Evolutionary conservation across 2,329 filamentous ascomycete genomes (phyloP).

Genomic region (Fusarium sp.): DNA sequence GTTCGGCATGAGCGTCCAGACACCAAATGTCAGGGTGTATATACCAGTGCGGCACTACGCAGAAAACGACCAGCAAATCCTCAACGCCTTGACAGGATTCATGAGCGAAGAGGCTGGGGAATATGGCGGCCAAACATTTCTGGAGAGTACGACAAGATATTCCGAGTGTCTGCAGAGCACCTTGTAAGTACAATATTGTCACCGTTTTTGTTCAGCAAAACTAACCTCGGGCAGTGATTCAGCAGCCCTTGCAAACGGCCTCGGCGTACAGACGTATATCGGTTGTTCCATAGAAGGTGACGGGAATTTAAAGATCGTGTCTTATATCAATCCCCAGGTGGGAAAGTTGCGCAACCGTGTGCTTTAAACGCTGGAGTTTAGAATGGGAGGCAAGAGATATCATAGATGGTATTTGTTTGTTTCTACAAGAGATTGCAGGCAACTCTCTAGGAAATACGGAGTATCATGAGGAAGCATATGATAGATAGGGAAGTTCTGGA

Average conservation of each 20-base stretch:
- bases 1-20: conserved; percentile 28
- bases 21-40: conserved; percentile 49
- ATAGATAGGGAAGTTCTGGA: neutral
- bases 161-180: neutral
- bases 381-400: neutral
- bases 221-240: neutral
- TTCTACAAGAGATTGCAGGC: neutral
- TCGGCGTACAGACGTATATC: conserved; percentile 15
- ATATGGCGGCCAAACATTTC: rapidly evolving
- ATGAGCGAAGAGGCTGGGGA: neutral
- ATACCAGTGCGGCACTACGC: conserved; percentile 52
- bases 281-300: neutral
- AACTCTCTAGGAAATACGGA: neutral
- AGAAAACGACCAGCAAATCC: conserved; percentile 8
- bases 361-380: neutral
- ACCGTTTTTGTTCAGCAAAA: rapidly evolving
- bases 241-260: neutral
- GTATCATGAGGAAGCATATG: neutral
- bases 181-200: neutral
- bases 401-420: neutral
- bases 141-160: neutral
- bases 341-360: neutral
- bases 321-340: conserved; percentile 17
- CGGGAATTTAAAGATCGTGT: neutral
- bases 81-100: neutral